Base-by-base conservation (phyloP, 805 yeast species). In the Candida pini region DNA sequence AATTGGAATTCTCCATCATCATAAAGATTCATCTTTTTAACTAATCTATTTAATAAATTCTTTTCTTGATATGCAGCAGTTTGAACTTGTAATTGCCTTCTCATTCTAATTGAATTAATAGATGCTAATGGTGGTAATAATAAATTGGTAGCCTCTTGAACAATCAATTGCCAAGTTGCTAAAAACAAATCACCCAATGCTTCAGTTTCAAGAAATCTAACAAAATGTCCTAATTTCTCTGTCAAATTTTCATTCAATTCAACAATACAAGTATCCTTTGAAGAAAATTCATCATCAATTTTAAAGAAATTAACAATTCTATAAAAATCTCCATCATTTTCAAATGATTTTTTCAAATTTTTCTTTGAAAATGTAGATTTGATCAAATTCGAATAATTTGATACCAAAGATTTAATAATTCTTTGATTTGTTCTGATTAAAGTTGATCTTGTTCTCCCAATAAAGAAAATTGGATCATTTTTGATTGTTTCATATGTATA, bases 401-500 rank as follows among this genome's bases (percentile, higher is more conserved):
- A 42, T 9, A 41, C 48, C 13, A 47, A 26, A 12, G 34, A 18
- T 26, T 40, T 35, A 26, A 35, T 34, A 9, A 47, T 37, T 34
- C 51, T 39, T 17, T 39, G 36, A 5, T 30, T 32, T 8, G 38
- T 30, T 22, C 38, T 28, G 9, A 34, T 9, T 14, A 47, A 21
- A 1, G 42, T 38, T 4, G 43, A 35, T 39, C 46, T 36, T 2
- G 36, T 35, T n/a, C 44, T 26, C 12, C 51, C 51, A 7, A 43
- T 36, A 21, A 36, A 45, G 21, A 47, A 47, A n/a, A 45, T 32
- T 19, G 51, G 51, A 33, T 47, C 51, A 26, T 47, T 39, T 9
- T 34, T 14, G 9, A 43, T 17, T 2, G 41, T 40, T 30, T 45
- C 51, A 28, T 37, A 47, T 6, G 41, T 30, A 24, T 47, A 47